Percentiles rank a stretch among this genome's conserved stretches.
phyloP scores from a whole-genome alignment of 1,284 basidiomycete genomes.

The Psilocybe mexicana region DNA sequence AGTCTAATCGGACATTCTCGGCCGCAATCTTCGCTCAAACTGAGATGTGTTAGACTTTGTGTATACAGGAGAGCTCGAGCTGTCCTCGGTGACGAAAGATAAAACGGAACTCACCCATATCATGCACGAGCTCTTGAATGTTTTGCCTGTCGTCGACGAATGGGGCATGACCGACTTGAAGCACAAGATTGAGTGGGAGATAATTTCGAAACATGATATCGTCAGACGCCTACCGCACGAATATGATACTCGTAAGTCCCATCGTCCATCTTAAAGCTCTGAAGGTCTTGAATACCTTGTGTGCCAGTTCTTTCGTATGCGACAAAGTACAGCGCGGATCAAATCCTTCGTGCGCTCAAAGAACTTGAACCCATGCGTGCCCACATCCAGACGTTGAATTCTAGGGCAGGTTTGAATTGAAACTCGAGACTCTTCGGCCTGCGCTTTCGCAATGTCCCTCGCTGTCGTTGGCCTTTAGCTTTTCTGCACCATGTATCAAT shows the following conservation, averaged over 20 bases:
- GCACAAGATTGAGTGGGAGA: constrained; percentile 8
- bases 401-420: too few species aligned
- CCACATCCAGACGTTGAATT: background rate
- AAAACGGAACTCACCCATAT: background rate
- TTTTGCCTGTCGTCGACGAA: constrained; percentile 11
- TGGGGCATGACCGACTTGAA: constrained; percentile 16
- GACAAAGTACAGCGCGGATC: background rate
- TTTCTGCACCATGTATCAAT: too few species aligned
- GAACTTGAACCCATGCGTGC: background rate
- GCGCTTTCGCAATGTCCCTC: too few species aligned
- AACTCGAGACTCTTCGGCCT: too few species aligned
- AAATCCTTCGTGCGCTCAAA: background rate
- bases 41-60: constrained; percentile 11
- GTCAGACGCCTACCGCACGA: constrained; percentile 9
- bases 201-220: constrained; percentile 13
- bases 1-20: background rate
- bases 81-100: background rate
- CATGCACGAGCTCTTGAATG: constrained; percentile 11
- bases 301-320: background rate
- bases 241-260: constrained; percentile 6
- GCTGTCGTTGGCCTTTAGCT: too few species aligned
- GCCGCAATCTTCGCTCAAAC: background rate
- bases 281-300: background rate
- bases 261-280: background rate
- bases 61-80: constrained; percentile 16